Base-by-base conservation (phyloP, 805 yeast genomes). In the Scheffersomyces lignosus region DNA sequence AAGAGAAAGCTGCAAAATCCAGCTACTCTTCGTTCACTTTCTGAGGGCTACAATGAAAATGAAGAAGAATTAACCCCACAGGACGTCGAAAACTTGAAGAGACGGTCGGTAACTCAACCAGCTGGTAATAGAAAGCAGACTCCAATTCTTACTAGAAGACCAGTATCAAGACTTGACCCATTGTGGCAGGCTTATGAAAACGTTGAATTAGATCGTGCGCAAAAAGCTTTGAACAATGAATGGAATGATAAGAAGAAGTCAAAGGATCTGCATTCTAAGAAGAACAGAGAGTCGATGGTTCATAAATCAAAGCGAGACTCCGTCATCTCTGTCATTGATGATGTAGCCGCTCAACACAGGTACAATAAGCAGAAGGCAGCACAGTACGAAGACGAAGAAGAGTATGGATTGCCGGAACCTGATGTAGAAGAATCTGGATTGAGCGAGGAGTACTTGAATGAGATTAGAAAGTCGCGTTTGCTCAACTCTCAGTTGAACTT, bases 101-200 rank as follows among this genome's bases (percentile, higher is more conserved):
- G 66, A 42, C 62, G 81, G 38, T 65, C 78, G 1, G 72, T 66
- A 1, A 71, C 80, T 5, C 69, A 62, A 43, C 74, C 73, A 3
- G 48, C 44, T 14, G 58, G 63, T 5, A 48, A 48, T 24, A 45
- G 61, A 34, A 58, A 70, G 44, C 52, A 47, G 38, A 56, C 60
- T 34, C 66, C 70, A 24, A 36, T 60, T 27, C 66, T 75, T 27
- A 73, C 79, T 3, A 70, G 81, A 40, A 66, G 78, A 41, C 83
- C 83, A 5, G 72, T 75, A 12, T 76, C 81, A 1, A 68, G 73
- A 42, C 62, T 78, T 34, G 83, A 78, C 53, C 83, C 83, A 18
- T 64, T 79, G 42, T 75, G 74, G 70, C 60, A 61, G 23, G 76
- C 73, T 3, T 75, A 73, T 49, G 78, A 75, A 43, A 70, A 65